Evolutionary conservation across 2,329 filamentous ascomycete species (phyloP).

Genomic region (Microdochium nivale): DNA sequence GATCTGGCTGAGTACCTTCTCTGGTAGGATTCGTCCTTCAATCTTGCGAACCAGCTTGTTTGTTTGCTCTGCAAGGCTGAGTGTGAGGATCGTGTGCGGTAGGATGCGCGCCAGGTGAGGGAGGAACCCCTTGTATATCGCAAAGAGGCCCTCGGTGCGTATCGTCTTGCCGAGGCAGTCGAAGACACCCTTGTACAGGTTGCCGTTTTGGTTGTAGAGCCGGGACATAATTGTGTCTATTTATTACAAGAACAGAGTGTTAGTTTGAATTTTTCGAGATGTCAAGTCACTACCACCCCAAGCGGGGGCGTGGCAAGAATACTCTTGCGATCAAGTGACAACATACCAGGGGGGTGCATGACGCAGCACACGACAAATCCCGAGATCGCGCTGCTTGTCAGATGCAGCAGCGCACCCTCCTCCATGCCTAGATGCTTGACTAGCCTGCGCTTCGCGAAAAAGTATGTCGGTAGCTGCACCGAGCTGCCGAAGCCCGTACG

Average conservation of each 20-base stretch:
- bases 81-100: slow-evolving; percentile 88
- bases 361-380: slow-evolving; percentile 95
- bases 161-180: slow-evolving; percentile 90
- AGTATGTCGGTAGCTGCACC: slow-evolving; percentile 95
- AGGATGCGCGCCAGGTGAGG: slow-evolving; percentile 90
- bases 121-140: slow-evolving; percentile 96
- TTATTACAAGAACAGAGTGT: too few species aligned
- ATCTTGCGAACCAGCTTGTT: slow-evolving; percentile 82
- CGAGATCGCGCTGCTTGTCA: slow-evolving; percentile 80
- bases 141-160: slow-evolving; percentile 80
- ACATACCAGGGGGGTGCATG: slow-evolving; percentile 88
- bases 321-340: background rate
- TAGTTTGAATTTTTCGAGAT: too few species aligned
- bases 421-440: slow-evolving; percentile 78
- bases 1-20: slow-evolving; percentile 21
- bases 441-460: slow-evolving; percentile 86
- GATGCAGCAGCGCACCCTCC: slow-evolving; percentile 81
- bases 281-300: too few species aligned
- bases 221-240: slow-evolving; percentile 94
- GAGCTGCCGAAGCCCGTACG: slow-evolving; percentile 92
- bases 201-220: slow-evolving; percentile 97
- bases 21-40: slow-evolving; percentile 50
- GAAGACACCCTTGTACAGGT: slow-evolving; percentile 87
- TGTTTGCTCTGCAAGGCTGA: slow-evolving; percentile 92
- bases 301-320: too few species aligned